Percentiles rank a stretch among this genome's conserved stretches.
These are phyloP conservation scores for Suillus luteus DNA, from an alignment of 768 basidiomycete species.

Conservation along the genomic window DNA sequence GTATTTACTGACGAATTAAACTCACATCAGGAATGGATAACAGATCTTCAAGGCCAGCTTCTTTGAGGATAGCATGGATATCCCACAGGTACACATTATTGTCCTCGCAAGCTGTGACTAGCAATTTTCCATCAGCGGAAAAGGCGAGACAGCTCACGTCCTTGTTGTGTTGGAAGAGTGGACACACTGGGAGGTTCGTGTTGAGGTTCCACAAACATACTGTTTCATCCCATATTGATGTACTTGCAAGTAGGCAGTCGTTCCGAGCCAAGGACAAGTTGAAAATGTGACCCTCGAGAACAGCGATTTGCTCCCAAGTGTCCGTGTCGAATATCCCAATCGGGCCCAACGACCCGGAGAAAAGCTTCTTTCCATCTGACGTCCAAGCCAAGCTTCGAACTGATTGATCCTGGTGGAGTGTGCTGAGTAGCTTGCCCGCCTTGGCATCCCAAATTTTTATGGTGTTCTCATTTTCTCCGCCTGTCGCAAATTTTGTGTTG, in stretches of 20 bases:
- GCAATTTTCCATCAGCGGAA: background rate
- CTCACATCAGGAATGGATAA: background rate
- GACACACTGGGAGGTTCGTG: background rate
- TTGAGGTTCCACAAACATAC: background rate
- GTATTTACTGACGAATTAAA: background rate
- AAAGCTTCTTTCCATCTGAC: background rate
- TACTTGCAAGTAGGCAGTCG: background rate
- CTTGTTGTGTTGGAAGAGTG: background rate
- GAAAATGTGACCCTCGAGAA: background rate
- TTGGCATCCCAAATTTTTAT: background rate
- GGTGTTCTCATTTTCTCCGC: background rate
- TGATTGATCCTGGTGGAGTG: conserved; percentile 1
- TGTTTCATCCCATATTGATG: conserved; percentile 1
- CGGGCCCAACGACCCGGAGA: background rate
- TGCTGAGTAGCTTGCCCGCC: background rate
- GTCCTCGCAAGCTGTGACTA: background rate
- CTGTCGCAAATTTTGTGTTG: background rate
- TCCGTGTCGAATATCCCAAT: background rate
- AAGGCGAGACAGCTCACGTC: background rate
- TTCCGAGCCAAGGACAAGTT: background rate
- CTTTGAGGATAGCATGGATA: background rate
- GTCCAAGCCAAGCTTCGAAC: background rate
- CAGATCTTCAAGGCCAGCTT: background rate
- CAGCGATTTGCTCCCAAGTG: background rate
- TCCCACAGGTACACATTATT: background rate